Base-by-base conservation (phyloP, 2,329 filamentous ascomycete genomes). In the Blumeria graminis region DNA sequence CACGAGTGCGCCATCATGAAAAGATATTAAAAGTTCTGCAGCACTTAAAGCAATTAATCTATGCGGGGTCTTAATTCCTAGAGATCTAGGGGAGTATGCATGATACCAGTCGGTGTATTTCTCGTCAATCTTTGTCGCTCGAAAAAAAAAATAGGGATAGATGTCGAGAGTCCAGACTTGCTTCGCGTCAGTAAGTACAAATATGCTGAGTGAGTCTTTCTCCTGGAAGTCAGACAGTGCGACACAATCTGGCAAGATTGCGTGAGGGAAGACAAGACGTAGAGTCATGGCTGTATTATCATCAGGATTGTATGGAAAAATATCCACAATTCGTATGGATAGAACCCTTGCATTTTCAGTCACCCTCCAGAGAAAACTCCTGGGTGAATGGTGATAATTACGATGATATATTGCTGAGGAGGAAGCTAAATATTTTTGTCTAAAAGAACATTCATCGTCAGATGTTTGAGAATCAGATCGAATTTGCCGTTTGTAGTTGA, bases 321-420 rank as follows among this genome's bases (percentile, higher is more conserved):
- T 71, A 69, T 98, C 92, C 58, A 86, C 80, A 43, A 80, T 81
- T 65, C 86, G 84, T 55, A 98, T 75, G 69, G 92, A 90, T 62
- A 98, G 74, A 60, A 87, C 74, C 62, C 78, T 84, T 64, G 81
- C 80, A 63, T 86, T 80, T 65, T 94, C 84, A 59, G 95, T 71
- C 41, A 96, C 76, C 62, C 90, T 80, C 92, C 92, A 98, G 52
- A 94, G 75, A 66, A 96, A 93, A 68, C 80, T 86, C 65, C 85
- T 81, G 41, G 92, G 92, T 60, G 83, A 81, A 60, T 77, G 74
- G 65, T 84, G 79, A 67, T 83, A 77, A 67, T 78, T 77, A 56
- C 92, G 81, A 69, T 94, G 88, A 71, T 86, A 94, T 57, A 96
- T 76, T 1, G 86, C 87, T 33, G 86, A 83, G 35, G 88, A 78